Evolutionary conservation across 2,329 filamentous ascomycete species (phyloP).

Genomic region (Fusarium coicis): DNA sequence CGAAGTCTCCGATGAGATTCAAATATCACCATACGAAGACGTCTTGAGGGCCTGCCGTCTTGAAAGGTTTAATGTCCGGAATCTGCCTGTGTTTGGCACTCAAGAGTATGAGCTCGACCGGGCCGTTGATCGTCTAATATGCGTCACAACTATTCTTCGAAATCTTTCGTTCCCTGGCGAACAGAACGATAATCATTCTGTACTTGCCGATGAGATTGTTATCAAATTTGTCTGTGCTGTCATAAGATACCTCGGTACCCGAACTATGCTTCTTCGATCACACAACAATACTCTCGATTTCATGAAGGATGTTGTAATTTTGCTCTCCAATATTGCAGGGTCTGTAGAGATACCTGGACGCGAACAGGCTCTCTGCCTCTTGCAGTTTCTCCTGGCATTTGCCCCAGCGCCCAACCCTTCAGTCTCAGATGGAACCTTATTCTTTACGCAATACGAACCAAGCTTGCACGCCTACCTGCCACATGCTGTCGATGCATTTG

Average conservation of each 20-base stretch:
- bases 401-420: constrained; percentile 80
- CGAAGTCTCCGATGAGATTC: constrained; percentile 87
- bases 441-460: constrained; percentile 85
- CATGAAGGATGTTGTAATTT: constrained; percentile 93
- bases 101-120: constrained; percentile 84
- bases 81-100: constrained; percentile 79
- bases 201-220: constrained; percentile 80
- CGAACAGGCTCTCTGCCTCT: constrained; percentile 85
- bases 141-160: constrained; percentile 89
- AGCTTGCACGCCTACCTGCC: constrained; percentile 87
- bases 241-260: constrained; percentile 88
- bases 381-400: constrained; percentile 92
- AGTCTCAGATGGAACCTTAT: constrained; percentile 66
- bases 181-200: constrained; percentile 71
- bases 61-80: constrained; percentile 78
- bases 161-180: constrained; percentile 86
- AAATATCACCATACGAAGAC: constrained; percentile 88
- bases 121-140: constrained; percentile 87
- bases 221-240: constrained; percentile 86
- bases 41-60: constrained; percentile 80
- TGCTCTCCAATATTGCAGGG: constrained; percentile 88
- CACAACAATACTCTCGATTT: constrained; percentile 91
- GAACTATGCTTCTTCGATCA: constrained; percentile 84
- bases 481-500: constrained; percentile 87
- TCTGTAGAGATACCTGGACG: constrained; percentile 83